phyloP scores from a whole-genome alignment of 257 asterid genomes.

The Penstemon davidsonii region DNA sequence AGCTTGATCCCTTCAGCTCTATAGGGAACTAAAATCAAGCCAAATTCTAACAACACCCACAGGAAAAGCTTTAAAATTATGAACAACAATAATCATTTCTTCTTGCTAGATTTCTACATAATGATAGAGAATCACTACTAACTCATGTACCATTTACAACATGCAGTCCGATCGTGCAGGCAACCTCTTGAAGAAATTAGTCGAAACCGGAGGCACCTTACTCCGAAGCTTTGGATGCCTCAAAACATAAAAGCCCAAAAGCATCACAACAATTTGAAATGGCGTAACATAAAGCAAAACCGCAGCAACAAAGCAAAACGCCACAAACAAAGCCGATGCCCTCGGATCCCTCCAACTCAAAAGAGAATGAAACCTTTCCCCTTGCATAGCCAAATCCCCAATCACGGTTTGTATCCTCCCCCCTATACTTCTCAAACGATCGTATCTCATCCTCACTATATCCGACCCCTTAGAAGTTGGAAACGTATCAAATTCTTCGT shows the following conservation, averaged over 20 bases:
- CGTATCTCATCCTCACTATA: slow-evolving; percentile 67
- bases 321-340: slow-evolving; percentile 70
- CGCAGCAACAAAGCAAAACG: slow-evolving; percentile 59
- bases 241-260: slow-evolving; percentile 50
- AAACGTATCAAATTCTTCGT: slow-evolving; percentile 77
- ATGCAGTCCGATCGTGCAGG: slow-evolving; percentile 73
- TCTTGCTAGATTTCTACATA: neutral
- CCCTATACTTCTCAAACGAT: slow-evolving; percentile 69
- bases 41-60: neutral
- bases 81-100: neutral
- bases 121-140: neutral
- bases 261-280: slow-evolving; percentile 47
- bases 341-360: slow-evolving; percentile 83
- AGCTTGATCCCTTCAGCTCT: neutral
- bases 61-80: neutral
- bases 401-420: slow-evolving; percentile 75
- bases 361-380: slow-evolving; percentile 64
- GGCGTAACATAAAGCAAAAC: slow-evolving; percentile 64
- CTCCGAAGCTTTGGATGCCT: slow-evolving; percentile 75
- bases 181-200: slow-evolving; percentile 81
- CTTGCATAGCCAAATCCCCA: slow-evolving; percentile 83
- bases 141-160: slow-evolving; percentile 35
- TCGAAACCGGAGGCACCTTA: slow-evolving; percentile 48
- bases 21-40: neutral
- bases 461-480: slow-evolving; percentile 61